phyloP scores from a whole-genome alignment of 2,329 filamentous ascomycete genomes.

The Nemania sp. region DNA sequence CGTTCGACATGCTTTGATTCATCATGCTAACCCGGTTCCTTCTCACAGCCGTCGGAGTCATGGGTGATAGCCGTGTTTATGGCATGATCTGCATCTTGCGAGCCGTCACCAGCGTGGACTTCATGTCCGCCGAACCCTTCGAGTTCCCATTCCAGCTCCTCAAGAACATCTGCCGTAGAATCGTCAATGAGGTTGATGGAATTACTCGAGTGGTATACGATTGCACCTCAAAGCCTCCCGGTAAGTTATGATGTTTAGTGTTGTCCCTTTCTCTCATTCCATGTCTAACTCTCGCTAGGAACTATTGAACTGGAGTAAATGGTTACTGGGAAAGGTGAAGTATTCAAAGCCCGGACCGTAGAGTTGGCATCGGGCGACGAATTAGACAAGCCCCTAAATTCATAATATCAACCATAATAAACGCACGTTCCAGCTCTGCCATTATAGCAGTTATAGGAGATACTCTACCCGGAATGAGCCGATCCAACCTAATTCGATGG shows the following conservation, averaged over 20 bases:
- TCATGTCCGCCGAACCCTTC: slow-evolving; percentile 81
- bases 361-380: not conserved
- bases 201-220: slow-evolving; percentile 79
- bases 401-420: not conserved
- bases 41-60: slow-evolving; percentile 55
- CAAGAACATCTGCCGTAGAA: slow-evolving; percentile 72
- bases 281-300: slow-evolving; percentile 30
- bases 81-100: slow-evolving; percentile 54
- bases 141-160: slow-evolving; percentile 74
- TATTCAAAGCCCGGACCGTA: not conserved
- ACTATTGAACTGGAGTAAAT: slow-evolving; percentile 40
- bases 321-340: no score
- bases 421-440: not conserved
- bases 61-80: slow-evolving; percentile 51
- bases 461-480: not conserved
- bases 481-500: not conserved
- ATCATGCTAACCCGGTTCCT: slow-evolving; percentile 8
- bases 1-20: not conserved
- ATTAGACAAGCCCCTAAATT: not conserved
- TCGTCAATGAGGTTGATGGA: slow-evolving; percentile 81
- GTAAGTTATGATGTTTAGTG: slow-evolving; percentile 44
- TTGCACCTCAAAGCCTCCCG: slow-evolving; percentile 68
- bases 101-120: slow-evolving; percentile 66
- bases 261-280: not conserved
- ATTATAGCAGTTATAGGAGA: not conserved